Conservation (phyloP, 352 stramenopile species). For the Phytophthora kernoviae region DNA sequence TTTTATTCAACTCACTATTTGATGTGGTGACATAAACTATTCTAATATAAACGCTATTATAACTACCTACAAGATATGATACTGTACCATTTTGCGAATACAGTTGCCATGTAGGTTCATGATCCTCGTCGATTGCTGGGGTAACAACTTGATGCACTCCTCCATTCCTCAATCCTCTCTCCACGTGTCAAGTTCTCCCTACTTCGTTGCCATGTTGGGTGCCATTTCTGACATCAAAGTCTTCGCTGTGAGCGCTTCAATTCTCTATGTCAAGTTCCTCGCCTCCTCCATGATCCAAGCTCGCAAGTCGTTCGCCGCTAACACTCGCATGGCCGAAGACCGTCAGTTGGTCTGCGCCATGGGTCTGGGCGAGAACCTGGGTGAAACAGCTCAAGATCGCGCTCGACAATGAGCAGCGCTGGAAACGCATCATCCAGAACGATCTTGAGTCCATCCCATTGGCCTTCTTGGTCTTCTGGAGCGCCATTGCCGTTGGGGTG, state of each 20-base stretch:
- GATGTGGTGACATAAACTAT: no score
- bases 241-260: constrained; percentile 32
- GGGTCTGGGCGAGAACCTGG: constrained; percentile 22
- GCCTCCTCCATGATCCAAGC: constrained; percentile 52
- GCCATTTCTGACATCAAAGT: constrained; percentile 31
- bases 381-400: constrained; percentile 30
- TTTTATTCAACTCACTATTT: no score
- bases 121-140: not conserved
- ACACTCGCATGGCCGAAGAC: constrained; percentile 50
- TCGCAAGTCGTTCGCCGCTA: constrained; percentile 48
- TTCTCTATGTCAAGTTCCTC: constrained; percentile 72
- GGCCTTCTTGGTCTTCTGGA: constrained; percentile 45
- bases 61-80: no score
- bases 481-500: constrained; percentile 42
- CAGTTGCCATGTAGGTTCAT: no score
- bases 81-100: no score
- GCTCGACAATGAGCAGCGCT: constrained; percentile 43
- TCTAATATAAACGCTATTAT: no score
- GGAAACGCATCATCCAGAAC: constrained; percentile 62
- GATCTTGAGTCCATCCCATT: constrained; percentile 65
- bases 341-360: constrained; percentile 32
- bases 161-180: constrained; percentile 20
- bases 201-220: constrained; percentile 19
- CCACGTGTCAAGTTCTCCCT: constrained; percentile 6
- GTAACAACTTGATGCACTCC: not conserved